These are phyloP conservation scores for Exophiala oligosperma DNA, from an alignment of 2,329 filamentous ascomycete genomes.

Conservation along the genomic window DNA sequence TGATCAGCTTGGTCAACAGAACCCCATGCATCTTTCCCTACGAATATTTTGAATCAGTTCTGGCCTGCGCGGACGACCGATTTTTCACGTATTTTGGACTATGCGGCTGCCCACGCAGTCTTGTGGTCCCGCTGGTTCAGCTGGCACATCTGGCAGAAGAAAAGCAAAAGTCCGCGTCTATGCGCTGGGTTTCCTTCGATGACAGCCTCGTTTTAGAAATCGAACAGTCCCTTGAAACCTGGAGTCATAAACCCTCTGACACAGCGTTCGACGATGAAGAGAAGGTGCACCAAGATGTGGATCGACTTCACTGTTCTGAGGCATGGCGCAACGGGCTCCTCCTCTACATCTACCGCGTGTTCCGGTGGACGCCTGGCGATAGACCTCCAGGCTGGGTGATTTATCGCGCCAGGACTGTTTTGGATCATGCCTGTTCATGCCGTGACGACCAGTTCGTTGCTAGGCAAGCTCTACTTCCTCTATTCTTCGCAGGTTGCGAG, in stretches of 20 bases:
- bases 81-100: not conserved
- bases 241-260: not conserved
- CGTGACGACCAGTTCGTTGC: no score
- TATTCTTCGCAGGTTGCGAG: constrained; percentile 18
- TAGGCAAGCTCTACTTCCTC: not conserved
- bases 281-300: not conserved
- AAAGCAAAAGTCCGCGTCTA: not conserved
- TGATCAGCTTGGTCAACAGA: not conserved
- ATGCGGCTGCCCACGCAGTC: not conserved
- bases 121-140: not conserved
- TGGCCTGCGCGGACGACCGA: not conserved
- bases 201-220: not conserved
- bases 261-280: not conserved
- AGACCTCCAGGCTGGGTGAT: no score
- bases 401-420: no score
- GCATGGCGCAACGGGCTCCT: not conserved
- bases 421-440: no score
- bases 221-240: not conserved
- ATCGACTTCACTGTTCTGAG: not conserved
- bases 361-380: not conserved
- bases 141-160: not conserved
- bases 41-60: not conserved
- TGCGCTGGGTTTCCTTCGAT: not conserved
- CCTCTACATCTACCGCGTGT: not conserved
- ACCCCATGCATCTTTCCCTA: not conserved